Evolutionary conservation across 495 filamentous ascomycete species (phyloP).

Genomic region (Polyplosphaeria fusca): DNA sequence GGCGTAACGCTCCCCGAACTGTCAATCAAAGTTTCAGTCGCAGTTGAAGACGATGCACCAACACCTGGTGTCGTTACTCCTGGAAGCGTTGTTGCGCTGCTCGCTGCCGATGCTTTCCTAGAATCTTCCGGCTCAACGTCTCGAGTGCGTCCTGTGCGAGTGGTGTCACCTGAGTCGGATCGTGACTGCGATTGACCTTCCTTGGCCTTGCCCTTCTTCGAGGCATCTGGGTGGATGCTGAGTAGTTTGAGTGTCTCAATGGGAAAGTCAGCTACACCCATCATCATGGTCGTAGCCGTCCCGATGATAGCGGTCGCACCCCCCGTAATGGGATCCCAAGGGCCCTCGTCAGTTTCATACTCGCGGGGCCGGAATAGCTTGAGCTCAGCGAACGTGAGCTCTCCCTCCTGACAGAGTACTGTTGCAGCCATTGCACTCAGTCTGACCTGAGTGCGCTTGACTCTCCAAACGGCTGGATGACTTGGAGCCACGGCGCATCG

Average conservation of each 20-base stretch:
- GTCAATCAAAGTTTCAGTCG: not conserved
- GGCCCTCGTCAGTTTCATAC: conserved; percentile 47
- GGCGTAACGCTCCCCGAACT: not conserved
- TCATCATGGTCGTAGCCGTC: conserved; percentile 68
- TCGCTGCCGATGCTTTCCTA: conserved; percentile 6
- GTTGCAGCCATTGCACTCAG: conserved; percentile 44
- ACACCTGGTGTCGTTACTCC: conserved; percentile 1
- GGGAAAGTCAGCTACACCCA: conserved; percentile 81
- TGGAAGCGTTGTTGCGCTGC: conserved; percentile 22
- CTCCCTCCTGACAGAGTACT: conserved; percentile 39
- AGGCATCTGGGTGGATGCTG: conserved; percentile 50
- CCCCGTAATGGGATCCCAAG: conserved; percentile 44
- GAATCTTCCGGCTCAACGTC: conserved; percentile 3
- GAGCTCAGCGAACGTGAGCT: conserved; percentile 42
- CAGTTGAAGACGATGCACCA: not conserved
- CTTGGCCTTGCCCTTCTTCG: conserved; percentile 28
- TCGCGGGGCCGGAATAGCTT: conserved; percentile 43
- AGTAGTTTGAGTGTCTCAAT: conserved; percentile 57
- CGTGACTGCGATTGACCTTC: not conserved
- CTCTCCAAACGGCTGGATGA: conserved; percentile 41
- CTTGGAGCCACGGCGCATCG: conserved; percentile 39
- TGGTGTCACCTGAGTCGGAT: not conserved
- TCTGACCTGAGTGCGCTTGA: conserved; percentile 40
- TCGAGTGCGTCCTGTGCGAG: conserved; percentile 12
- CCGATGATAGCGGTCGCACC: conserved; percentile 70